Evolutionary conservation across 306 rosid genomes (phyloP).

Genomic region (Prunus salicina): DNA sequence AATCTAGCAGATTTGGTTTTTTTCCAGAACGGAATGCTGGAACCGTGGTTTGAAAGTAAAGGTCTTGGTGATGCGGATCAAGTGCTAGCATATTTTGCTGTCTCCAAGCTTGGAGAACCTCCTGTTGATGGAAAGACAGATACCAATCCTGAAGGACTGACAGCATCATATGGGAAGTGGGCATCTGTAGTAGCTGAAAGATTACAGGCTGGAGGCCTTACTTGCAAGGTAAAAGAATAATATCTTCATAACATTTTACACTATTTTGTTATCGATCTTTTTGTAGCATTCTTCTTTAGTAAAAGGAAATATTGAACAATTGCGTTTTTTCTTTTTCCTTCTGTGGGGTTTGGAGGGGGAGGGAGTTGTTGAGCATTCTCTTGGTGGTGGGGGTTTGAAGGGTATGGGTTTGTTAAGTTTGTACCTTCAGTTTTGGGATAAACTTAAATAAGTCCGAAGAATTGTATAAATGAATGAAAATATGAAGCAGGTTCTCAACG

Average conservation of each 20-base stretch:
- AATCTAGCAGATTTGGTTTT: constrained; percentile 89
- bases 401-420: not conserved
- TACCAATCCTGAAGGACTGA: constrained; percentile 91
- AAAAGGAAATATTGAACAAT: too few relatives aligned
- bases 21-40: constrained; percentile 99
- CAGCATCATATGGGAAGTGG: constrained; percentile 94
- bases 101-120: constrained; percentile 83
- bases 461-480: not conserved
- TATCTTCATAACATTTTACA: not conserved
- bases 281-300: not conserved
- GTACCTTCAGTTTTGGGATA: not conserved
- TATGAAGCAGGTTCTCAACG: constrained; percentile 60
- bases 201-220: constrained; percentile 72
- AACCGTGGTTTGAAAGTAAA: constrained; percentile 82
- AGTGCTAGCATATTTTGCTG: constrained; percentile 90
- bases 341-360: too few relatives aligned
- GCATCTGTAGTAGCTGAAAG: constrained; percentile 69
- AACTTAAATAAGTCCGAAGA: not conserved
- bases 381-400: not conserved
- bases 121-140: constrained; percentile 88
- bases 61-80: constrained; percentile 70
- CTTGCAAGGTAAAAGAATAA: constrained; percentile 64
- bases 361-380: not conserved
- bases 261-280: not conserved
- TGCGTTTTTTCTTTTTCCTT: too few relatives aligned